A percentile compares a stretch with the other conserved stretches of the same genome.
Evolutionary conservation across 352 stramenopile genomes (phyloP).

Genomic region (Globisporangium abappressorium): DNA sequence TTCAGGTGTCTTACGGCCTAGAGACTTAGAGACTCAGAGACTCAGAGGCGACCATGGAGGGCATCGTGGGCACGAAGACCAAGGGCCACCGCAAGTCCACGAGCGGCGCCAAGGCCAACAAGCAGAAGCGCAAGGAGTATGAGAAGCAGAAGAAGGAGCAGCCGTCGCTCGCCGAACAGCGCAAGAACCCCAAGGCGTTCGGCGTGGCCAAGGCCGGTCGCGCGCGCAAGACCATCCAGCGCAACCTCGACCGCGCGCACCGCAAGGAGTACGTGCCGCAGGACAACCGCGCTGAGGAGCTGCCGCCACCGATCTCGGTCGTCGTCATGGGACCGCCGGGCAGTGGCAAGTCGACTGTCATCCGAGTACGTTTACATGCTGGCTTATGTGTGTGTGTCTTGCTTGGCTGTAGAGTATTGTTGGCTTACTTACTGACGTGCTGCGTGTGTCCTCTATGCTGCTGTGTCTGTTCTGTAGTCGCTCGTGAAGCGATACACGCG

Average conservation of each 20-base stretch:
- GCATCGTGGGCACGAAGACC: slow-evolving; percentile 30
- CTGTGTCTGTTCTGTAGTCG: slow-evolving; percentile 34
- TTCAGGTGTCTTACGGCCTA: not conserved
- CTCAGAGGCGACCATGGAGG: slow-evolving; percentile 18
- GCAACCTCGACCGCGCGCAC: slow-evolving; percentile 96
- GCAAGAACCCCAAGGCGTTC: slow-evolving; percentile 97
- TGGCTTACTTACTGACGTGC: not conserved
- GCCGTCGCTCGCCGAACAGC: slow-evolving; percentile 85
- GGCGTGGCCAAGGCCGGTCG: slow-evolving; percentile 94
- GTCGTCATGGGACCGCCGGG: slow-evolving; percentile 97
- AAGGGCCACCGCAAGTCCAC: slow-evolving; percentile 86
- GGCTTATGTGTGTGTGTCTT: slow-evolving; percentile 3
- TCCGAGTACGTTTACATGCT: slow-evolving; percentile 57
- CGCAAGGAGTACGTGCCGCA: slow-evolving; percentile 97
- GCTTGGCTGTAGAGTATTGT: not conserved
- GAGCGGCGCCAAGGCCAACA: slow-evolving; percentile 90
- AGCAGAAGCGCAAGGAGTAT: slow-evolving; percentile 93
- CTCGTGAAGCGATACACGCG: slow-evolving; percentile 99
- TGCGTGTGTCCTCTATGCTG: not conserved
- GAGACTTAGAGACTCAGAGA: not conserved
- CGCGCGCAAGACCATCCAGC: slow-evolving; percentile 96
- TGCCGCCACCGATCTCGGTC: slow-evolving; percentile 93
- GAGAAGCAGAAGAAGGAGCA: slow-evolving; percentile 83
- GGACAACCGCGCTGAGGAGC: slow-evolving; percentile 77
- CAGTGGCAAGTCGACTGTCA: slow-evolving; percentile 98